A percentile compares a stretch with the other conserved stretches of the same genome.
phyloP scores from a whole-genome alignment of 2,329 filamentous ascomycete genomes.

The Fusarium sp. region DNA sequence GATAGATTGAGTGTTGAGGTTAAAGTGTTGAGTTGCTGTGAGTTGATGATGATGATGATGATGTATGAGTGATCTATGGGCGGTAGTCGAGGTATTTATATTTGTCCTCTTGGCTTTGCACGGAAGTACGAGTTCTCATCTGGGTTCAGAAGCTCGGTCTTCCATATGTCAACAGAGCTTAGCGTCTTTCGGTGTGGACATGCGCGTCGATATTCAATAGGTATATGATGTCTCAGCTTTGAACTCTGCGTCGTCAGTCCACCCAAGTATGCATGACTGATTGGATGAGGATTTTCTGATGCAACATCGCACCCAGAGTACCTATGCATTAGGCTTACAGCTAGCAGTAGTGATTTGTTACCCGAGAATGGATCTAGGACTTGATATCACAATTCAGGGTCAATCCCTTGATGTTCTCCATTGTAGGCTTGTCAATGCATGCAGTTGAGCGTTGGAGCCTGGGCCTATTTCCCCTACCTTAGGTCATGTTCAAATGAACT shows the following conservation, averaged over 20 bases:
- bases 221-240: not conserved
- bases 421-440: too few species aligned
- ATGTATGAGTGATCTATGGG: rapidly evolving
- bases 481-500: too few species aligned
- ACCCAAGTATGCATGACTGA: not conserved
- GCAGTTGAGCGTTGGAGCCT: too few species aligned
- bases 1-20: not conserved
- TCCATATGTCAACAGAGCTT: too few species aligned
- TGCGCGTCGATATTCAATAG: too few species aligned
- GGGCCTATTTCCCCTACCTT: too few species aligned
- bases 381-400: too few species aligned
- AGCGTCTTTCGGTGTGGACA: not conserved
- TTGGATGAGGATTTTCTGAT: not conserved
- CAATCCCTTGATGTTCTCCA: not conserved
- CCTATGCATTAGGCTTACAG: too few species aligned
- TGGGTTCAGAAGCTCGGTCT: rapidly evolving
- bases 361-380: too few species aligned
- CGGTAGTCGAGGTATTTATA: not conserved
- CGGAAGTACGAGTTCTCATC: not conserved
- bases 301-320: not conserved
- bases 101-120: not conserved
- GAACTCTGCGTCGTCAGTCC: not conserved
- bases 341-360: too few species aligned
- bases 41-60: not conserved
- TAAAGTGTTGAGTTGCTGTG: not conserved